phyloP scores from a whole-genome alignment of 805 yeast species.

The Suhomyces pyralidae region DNA sequence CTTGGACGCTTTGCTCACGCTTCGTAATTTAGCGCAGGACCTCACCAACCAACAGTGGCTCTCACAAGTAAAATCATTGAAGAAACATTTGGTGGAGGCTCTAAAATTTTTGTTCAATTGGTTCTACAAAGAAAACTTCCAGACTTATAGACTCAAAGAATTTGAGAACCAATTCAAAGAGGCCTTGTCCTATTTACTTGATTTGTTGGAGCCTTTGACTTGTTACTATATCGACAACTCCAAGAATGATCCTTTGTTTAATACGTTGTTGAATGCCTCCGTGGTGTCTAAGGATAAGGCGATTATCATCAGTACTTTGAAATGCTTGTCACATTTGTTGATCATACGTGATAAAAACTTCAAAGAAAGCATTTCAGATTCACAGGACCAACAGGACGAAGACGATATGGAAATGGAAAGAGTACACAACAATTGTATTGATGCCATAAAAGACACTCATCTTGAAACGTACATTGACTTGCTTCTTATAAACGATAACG shows the following conservation, averaged over 20 bases:
- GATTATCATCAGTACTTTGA: constrained; percentile 62
- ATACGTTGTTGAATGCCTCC: constrained; percentile 51
- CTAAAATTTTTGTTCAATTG: constrained; percentile 39
- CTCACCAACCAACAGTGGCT: constrained; percentile 76
- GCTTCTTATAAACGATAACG: constrained; percentile 66
- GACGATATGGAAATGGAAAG: constrained; percentile 11
- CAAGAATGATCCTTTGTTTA: constrained; percentile 65
- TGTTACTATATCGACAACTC: constrained; percentile 77
- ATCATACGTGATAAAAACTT: constrained; percentile 29
- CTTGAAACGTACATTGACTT: constrained; percentile 57
- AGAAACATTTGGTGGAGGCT: constrained; percentile 43
- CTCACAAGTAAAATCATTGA: constrained; percentile 51
- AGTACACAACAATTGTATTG: constrained; percentile 37
- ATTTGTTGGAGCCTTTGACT: constrained; percentile 78
- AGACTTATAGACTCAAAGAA: constrained; percentile 15
- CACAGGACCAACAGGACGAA: constrained; percentile 31
- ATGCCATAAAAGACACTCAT: constrained; percentile 31
- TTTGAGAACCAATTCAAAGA: constrained; percentile 48
- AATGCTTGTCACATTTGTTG: constrained; percentile 76
- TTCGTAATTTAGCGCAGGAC: constrained; percentile 84
- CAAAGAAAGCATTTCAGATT: constrained; percentile 6
- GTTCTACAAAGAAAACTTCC: constrained; percentile 23
- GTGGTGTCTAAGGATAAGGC: constrained; percentile 61
- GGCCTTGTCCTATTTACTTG: constrained; percentile 63
- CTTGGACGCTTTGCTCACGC: constrained; percentile 54